Evolutionary conservation across 2,329 filamentous ascomycete genomes (phyloP).

Genomic region (Penicillium psychrosexuale): DNA sequence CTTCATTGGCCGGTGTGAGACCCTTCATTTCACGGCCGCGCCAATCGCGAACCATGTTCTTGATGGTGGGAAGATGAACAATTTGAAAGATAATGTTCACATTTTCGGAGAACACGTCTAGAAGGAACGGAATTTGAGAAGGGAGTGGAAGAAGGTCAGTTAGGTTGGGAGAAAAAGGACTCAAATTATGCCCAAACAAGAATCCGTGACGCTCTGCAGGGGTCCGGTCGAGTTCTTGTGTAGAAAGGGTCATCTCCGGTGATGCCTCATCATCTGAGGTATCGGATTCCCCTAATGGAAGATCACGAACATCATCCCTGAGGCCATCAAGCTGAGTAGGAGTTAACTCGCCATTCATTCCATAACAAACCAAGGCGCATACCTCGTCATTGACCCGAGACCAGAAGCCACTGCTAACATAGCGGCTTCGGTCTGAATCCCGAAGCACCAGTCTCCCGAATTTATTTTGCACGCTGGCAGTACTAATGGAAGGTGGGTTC

Average conservation of each 20-base stretch:
- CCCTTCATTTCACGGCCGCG: conserved; percentile 30
- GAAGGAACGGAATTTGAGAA: conserved; percentile 54
- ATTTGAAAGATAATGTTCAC: conserved; percentile 44
- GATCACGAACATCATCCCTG: conserved; percentile 23
- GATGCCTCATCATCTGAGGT: conserved; percentile 34
- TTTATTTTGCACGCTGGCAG: conserved; percentile 35
- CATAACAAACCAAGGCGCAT: conserved; percentile 12
- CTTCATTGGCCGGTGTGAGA: conserved; percentile 48
- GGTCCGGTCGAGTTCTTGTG: conserved; percentile 42
- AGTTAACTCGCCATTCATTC: background rate
- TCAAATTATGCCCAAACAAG: conserved; percentile 48
- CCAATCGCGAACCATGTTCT: conserved; percentile 32
- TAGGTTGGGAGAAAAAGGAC: conserved; percentile 29
- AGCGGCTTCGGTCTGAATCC: conserved; percentile 46
- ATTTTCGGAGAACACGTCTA: conserved; percentile 53
- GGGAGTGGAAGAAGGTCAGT: conserved; percentile 51
- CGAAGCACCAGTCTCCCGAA: conserved; percentile 51
- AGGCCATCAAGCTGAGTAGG: conserved; percentile 16
- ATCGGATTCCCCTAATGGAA: conserved; percentile 36
- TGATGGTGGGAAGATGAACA: conserved; percentile 33
- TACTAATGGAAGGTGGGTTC: conserved; percentile 3
- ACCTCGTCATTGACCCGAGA: conserved; percentile 57
- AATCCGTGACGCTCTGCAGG: conserved; percentile 51
- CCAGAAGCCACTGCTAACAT: conserved; percentile 56
- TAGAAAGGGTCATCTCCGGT: conserved; percentile 23